Evolutionary conservation across 495 filamentous ascomycete species (phyloP).

Genomic region (Penicillium parvum): DNA sequence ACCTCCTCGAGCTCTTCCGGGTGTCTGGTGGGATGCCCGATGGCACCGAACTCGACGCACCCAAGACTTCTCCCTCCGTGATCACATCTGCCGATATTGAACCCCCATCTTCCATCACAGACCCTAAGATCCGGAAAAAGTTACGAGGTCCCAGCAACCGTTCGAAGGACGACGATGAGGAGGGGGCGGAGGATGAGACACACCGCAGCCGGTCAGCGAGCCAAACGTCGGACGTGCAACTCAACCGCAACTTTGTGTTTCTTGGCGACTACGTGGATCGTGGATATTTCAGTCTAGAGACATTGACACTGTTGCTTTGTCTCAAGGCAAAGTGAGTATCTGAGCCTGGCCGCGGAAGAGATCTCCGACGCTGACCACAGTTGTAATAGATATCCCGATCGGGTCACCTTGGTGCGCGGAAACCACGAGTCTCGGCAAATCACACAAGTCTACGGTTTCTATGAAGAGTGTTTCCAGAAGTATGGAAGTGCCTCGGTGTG

Average conservation of each 20-base stretch:
- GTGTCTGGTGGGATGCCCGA: conserved; percentile 94
- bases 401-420: conserved; percentile 90
- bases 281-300: conserved; percentile 96
- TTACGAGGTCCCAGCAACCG: conserved; percentile 52
- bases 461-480: conserved; percentile 96
- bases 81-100: conserved; percentile 86
- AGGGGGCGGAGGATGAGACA: conserved; percentile 20
- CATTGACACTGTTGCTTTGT: conserved; percentile 91
- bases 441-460: conserved; percentile 98
- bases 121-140: conserved; percentile 77
- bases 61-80: conserved; percentile 57
- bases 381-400: conserved; percentile 76
- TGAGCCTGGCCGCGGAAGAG: background rate
- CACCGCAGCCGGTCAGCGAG: conserved; percentile 37
- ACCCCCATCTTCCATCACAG: conserved; percentile 77
- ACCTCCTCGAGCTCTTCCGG: conserved; percentile 92
- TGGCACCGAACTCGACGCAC: conserved; percentile 60
- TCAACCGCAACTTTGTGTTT: conserved; percentile 85
- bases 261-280: conserved; percentile 96
- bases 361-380: conserved; percentile 6
- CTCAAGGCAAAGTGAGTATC: conserved; percentile 84
- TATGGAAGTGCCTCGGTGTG: conserved; percentile 98
- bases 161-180: conserved; percentile 41
- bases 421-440: conserved; percentile 98
- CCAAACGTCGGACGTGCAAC: conserved; percentile 34